These are phyloP conservation scores for Aspergillus alliaceus DNA, from an alignment of 2,329 filamentous ascomycete species.

Conservation along the genomic window DNA sequence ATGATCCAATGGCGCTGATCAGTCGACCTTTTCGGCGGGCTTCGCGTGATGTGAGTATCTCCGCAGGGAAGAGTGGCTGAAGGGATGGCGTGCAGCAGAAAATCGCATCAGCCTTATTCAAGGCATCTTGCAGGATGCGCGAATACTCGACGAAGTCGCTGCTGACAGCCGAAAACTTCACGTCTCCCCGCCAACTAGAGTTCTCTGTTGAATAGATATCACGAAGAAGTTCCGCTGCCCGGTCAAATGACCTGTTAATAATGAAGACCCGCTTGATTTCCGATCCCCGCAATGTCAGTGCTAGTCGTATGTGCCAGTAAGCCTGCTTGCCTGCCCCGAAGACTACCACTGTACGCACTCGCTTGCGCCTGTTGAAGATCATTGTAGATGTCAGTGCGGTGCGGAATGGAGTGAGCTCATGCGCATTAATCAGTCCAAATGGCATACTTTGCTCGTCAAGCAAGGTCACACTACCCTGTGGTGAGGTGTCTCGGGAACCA, in stretches of 20 bases:
- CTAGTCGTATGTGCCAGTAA: slow-evolving; percentile 89
- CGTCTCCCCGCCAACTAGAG: slow-evolving; percentile 62
- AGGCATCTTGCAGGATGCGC: slow-evolving; percentile 67
- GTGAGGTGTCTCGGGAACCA: slow-evolving; percentile 46
- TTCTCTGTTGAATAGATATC: slow-evolving; percentile 55
- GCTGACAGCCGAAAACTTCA: slow-evolving; percentile 70
- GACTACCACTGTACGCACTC: slow-evolving; percentile 73
- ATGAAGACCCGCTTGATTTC: slow-evolving; percentile 80
- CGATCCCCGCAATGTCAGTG: slow-evolving; percentile 64
- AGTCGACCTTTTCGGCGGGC: slow-evolving; percentile 46
- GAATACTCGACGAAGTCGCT: slow-evolving; percentile 69
- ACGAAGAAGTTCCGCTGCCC: slow-evolving; percentile 48
- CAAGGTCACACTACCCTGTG: slow-evolving; percentile 59
- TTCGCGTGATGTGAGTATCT: slow-evolving; percentile 65
- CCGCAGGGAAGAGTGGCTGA: slow-evolving; percentile 71
- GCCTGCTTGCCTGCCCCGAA: slow-evolving; percentile 90
- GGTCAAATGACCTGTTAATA: slow-evolving; percentile 65
- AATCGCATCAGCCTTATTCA: slow-evolving; percentile 72
- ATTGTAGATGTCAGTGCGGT: slow-evolving; percentile 63
- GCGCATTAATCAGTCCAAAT: slow-evolving; percentile 64
- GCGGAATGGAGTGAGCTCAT: slow-evolving; percentile 68
- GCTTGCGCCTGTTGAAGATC: slow-evolving; percentile 63
- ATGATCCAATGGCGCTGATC: slow-evolving; percentile 48
- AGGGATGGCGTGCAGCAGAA: slow-evolving; percentile 84
- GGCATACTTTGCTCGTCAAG: slow-evolving; percentile 59